Base-by-base conservation (phyloP, 345 rosid genomes). In the Noccaea caerulescens region DNA sequence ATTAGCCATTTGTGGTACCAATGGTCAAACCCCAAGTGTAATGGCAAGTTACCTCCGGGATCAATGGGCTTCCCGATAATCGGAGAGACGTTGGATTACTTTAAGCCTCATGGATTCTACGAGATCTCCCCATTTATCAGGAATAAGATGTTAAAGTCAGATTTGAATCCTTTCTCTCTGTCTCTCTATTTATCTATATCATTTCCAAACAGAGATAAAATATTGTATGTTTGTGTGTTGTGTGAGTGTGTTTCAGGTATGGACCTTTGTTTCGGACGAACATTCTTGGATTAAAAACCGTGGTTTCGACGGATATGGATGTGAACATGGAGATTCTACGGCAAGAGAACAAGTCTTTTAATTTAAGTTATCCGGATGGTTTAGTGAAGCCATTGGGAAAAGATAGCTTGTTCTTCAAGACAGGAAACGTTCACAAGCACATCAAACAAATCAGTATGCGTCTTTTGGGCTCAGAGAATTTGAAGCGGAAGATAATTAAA, bases 321-420 rank as follows among this genome's bases (percentile, higher is more conserved):
- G 69, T 80, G 10, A 82, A 80, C n/a, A 46, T 71, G 18, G 69
- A 51, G 18, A 80, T 83, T 18, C 66, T 84, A 43, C 79, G 73
- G n/a, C 81, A 80, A 59, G 87, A 87, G 70, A 82, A 82, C 67
- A 73, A 73, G 47, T 66, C 60, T 1, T 79, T 82, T 20, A 8
- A 30, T 4, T 3, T 76, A 7, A 71, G 78, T 68, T 79, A 68
- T 38, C 68, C 76, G 0, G 82, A 83, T 2, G 71, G 78, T 32
- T 77, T 82, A 32, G 50, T 0, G 3, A 58, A 77, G 20, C 60
- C 80, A 43, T 5, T 80, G 0, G 87, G 87, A 7, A 10, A 66
- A 37, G 39, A 82, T n/a, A 75, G 38, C 60, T 1, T 79, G 18
- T 44, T 75, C 6, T 38, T 36, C 2, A 25, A 69, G 7, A 52